Percentiles rank a stretch among this genome's conserved stretches.
Evolutionary conservation across 441 rosid genomes (phyloP).

Genomic region (Populus hybrid): DNA sequence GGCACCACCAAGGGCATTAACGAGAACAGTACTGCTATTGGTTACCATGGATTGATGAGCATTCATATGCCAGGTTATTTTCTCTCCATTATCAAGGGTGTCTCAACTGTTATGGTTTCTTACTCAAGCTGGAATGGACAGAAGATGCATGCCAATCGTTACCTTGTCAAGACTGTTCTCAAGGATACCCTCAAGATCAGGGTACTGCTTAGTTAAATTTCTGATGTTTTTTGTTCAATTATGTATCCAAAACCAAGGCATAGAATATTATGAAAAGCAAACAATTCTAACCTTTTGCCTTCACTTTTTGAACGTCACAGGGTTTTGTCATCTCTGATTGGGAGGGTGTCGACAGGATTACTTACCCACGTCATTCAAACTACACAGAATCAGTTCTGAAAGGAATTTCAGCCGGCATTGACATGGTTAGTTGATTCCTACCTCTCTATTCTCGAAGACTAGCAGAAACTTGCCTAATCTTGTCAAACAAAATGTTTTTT

Average conservation of each 20-base stretch:
- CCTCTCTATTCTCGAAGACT: not conserved
- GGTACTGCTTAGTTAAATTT: slow-evolving; percentile 20
- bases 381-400: slow-evolving; percentile 50
- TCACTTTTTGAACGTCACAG: slow-evolving; percentile 27
- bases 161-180: slow-evolving; percentile 49
- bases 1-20: slow-evolving; percentile 64
- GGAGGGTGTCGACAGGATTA: slow-evolving; percentile 76
- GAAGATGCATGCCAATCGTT: slow-evolving; percentile 66
- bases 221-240: not conserved
- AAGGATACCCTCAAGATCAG: slow-evolving; percentile 55
- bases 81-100: slow-evolving; percentile 51
- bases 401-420: slow-evolving; percentile 61
- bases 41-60: slow-evolving; percentile 38
- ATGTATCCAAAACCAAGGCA: not conserved
- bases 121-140: slow-evolving; percentile 70
- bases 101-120: slow-evolving; percentile 66
- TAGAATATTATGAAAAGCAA: not conserved
- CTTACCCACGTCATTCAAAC: slow-evolving; percentile 56
- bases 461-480: not conserved
- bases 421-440: slow-evolving; percentile 44
- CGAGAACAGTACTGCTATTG: slow-evolving; percentile 63
- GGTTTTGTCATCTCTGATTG: slow-evolving; percentile 75
- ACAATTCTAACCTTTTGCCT: not conserved
- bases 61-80: slow-evolving; percentile 72
- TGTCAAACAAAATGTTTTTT: no score